Evolutionary conservation across 768 basidiomycete species (phyloP), one percentile per base, ranked within the genome.

Genomic region (Lactifluus piperatus): DNA sequence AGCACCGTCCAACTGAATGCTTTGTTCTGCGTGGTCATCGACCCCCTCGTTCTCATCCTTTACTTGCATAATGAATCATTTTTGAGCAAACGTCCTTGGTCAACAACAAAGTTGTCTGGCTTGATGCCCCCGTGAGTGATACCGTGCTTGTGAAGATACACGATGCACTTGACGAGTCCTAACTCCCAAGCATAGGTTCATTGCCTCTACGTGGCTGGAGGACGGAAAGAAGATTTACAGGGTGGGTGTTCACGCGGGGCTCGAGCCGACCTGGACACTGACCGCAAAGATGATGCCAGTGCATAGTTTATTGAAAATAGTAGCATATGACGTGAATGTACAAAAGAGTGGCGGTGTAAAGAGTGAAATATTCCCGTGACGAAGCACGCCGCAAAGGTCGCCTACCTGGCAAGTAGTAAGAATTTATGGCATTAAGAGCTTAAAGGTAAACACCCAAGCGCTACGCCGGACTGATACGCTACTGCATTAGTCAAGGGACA

Each of bases 311-410:
- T 34, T 34, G 34, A 9, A 34, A 34, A 34, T 8, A n/a, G 24
- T 46, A 18, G 18, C 18, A 26, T 48, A 47, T 36, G 6, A 26
- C 6, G 37, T 36, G 30, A 1, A 8, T 30, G 26, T 56, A 41
- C 47, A 60, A 60, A 60, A 51, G 59, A 60, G 44, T 45, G 59
- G 24, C 16, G 41, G 34, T 51, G 44, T 37, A 60, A 49, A 45
- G 59, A 60, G 27, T 54, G 58, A 56, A 45, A 30, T 54, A n/a
- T 54, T 22, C 47, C 32, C 34, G 46, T 43, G 34, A 34, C 29
- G 29, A 22, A 44, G 41, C 41, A 50, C 13, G 44, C 55, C 29
- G 7, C 2, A 7, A 37, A 26, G 22, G 20, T n/a, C 13, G 27
- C 16, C 20, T 9, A 27, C n/a, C 34, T 34, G 13, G 34, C 34